phyloP scores from a whole-genome alignment of 139 green algal genomes.

The Monoraphidium neglectum region DNA sequence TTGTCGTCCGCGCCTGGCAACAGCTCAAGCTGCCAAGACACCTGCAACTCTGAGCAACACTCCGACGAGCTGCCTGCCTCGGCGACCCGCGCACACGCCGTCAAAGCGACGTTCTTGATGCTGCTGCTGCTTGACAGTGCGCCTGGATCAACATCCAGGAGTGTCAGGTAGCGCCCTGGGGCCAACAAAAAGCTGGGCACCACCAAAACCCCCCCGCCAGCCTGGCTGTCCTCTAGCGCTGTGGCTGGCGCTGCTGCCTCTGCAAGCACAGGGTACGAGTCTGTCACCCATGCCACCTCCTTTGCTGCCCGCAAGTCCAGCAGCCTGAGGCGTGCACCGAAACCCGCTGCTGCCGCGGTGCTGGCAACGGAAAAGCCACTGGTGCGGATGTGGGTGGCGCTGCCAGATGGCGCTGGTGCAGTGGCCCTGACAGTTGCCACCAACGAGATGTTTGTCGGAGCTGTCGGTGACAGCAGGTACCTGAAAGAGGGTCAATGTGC shows the following conservation, averaged over 20 bases:
- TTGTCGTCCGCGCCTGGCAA: slow-evolving; percentile 49
- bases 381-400: background rate
- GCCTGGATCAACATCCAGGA: slow-evolving; percentile 25
- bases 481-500: background rate
- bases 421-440: no score
- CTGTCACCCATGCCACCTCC: slow-evolving; percentile 28
- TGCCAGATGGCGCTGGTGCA: no score
- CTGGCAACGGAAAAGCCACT: no score
- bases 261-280: background rate
- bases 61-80: no score
- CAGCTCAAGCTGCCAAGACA: slow-evolving; percentile 19
- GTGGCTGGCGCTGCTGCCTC: background rate
- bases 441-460: no score
- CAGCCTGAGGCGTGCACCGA: slow-evolving; percentile 13
- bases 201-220: background rate
- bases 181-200: slow-evolving; percentile 35
- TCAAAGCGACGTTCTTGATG: no score
- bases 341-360: no score
- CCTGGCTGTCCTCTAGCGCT: background rate
- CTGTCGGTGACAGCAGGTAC: background rate
- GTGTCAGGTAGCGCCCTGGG: slow-evolving; percentile 53
- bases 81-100: no score
- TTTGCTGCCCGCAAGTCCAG: slow-evolving; percentile 11
- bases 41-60: no score
- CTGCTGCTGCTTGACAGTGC: no score